Evolutionary conservation across 2,329 filamentous ascomycete genomes (phyloP), one percentile per base, ranked within the genome.

Genomic region (Neobulgaria alba): DNA sequence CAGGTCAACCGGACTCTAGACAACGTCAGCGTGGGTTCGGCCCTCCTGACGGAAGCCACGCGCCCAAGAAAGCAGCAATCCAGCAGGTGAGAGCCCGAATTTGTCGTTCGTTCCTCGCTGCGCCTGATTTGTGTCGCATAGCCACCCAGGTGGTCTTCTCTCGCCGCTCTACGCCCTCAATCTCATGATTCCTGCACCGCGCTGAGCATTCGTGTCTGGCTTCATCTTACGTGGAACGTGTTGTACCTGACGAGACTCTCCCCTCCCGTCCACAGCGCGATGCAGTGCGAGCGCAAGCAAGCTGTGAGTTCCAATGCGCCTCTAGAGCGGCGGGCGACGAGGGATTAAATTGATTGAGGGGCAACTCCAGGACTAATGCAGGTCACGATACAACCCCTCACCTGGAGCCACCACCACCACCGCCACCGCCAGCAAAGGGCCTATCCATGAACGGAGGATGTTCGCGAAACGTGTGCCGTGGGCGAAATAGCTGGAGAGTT

Each of bases 321-420:
- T 16, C 14, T 33, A 33, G 18, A n/a, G 30, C 30, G 36, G 36
- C 41, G 21, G 30, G 15, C 35, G 29, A 21, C 35, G 35, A 38
- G 40, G 40, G 26, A 39, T 39, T 39, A 33, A 33, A 30, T 29
- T 34, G 19, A 15, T 20, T 41, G 20, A 37, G 20, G 41, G 36
- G 31, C 21, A 18, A 16, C 18, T 36, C 41, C 36, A 14, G 32
- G 23, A 21, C 45, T 39, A 37, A 43, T 47, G 41, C 47, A 42
- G 41, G 41, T 49, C 41, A 49, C 43, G 36, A 35, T 47, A 38
- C 33, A 39, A 36, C 34, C 26, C 20, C 38, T 29, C 36, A 14
- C 14, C 32, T 36, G 14, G 12, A 26, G 19, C 32, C 29, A 12
- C 18, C n/a, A 38, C 26, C 21, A n/a, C n/a, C n/a, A n/a, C n/a